These are phyloP conservation scores for Graphilbum ipis-grandicollis DNA, from an alignment of 2,329 filamentous ascomycete genomes.

Conservation along the genomic window DNA sequence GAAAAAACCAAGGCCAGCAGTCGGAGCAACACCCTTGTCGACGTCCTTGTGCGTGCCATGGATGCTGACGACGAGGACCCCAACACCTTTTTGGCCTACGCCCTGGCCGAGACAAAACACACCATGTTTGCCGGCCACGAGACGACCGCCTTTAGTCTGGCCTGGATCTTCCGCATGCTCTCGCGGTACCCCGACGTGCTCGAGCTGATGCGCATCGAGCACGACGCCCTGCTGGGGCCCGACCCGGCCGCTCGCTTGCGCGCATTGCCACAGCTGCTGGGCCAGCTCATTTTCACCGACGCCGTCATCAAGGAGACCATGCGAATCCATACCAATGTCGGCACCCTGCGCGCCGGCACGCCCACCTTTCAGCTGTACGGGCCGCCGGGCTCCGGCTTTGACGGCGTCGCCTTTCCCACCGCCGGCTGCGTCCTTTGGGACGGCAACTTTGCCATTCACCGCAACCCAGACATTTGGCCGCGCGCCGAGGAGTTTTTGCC, in stretches of 20 bases:
- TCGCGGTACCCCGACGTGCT: constrained; percentile 15
- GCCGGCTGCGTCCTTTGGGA: constrained; percentile 24
- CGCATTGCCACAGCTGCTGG: constrained; percentile 26
- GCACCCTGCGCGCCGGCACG: constrained; percentile 21
- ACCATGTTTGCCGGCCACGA: constrained; percentile 22
- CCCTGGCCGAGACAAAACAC: constrained; percentile 14
- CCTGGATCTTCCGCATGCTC: constrained; percentile 14
- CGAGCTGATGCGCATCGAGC: constrained; percentile 21
- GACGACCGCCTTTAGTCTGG: constrained; percentile 18
- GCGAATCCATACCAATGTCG: constrained; percentile 33
- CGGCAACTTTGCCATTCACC: constrained; percentile 19
- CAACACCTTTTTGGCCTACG: constrained; percentile 12
- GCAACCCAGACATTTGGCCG: constrained; percentile 22
- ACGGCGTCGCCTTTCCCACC: constrained; percentile 26
- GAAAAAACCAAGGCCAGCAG: constrained; percentile 5
- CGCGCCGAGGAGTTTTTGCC: constrained; percentile 27
- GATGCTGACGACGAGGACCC: constrained; percentile 9
- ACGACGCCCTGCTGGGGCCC: constrained; percentile 26
- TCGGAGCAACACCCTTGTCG: constrained; percentile 9
- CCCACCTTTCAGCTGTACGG: constrained; percentile 22
- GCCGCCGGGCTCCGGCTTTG: constrained; percentile 9
- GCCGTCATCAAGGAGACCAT: constrained; percentile 38
- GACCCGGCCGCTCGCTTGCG: constrained; percentile 21
- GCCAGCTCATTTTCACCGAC: constrained; percentile 31
- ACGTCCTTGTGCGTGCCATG: constrained; percentile 14